Percentiles rank a stretch among this genome's conserved stretches.
Evolutionary conservation across 208 protist genomes (phyloP).

Genomic region (Porcisia hertigi): DNA sequence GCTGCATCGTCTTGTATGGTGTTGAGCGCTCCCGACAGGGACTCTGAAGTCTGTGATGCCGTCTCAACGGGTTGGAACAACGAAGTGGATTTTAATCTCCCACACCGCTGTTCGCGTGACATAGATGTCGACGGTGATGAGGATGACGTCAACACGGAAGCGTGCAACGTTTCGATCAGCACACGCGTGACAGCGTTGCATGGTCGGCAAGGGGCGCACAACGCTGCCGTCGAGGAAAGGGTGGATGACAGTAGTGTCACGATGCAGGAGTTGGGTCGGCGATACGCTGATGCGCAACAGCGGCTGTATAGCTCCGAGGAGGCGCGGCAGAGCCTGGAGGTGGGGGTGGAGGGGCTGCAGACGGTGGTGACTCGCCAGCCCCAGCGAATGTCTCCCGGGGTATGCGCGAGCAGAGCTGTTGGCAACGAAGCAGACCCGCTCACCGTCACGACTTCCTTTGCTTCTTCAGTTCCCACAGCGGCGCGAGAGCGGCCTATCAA

Average conservation of each 20-base stretch:
- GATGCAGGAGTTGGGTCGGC: slow-evolving; percentile 44
- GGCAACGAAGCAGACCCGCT: slow-evolving; percentile 13
- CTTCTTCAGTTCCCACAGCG: slow-evolving; percentile 26
- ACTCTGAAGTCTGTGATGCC: neutral
- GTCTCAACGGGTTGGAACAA: neutral
- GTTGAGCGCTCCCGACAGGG: neutral
- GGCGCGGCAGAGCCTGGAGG: slow-evolving; percentile 31
- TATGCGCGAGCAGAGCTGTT: neutral
- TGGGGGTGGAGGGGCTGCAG: slow-evolving; percentile 37
- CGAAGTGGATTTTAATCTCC: slow-evolving; percentile 21
- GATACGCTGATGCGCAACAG: slow-evolving; percentile 51
- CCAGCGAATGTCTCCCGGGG: neutral
- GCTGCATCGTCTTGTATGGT: neutral
- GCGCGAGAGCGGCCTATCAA: slow-evolving; percentile 1
- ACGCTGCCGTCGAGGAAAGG: slow-evolving; percentile 2
- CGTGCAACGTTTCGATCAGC: slow-evolving; percentile 28
- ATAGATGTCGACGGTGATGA: slow-evolving; percentile 12
- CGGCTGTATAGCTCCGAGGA: slow-evolving; percentile 41
- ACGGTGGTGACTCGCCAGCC: slow-evolving; percentile 5
- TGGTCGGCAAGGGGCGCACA: neutral
- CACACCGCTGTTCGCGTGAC: slow-evolving; percentile 1
- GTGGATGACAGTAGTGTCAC: slow-evolving; percentile 24
- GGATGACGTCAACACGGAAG: slow-evolving; percentile 13
- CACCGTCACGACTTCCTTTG: slow-evolving; percentile 19
- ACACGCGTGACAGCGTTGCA: slow-evolving; percentile 20